Percentiles rank a stretch among this genome's conserved stretches.
Conservation (phyloP, 2,329 filamentous ascomycete species). For the Pestalotiopsis sp. region DNA sequence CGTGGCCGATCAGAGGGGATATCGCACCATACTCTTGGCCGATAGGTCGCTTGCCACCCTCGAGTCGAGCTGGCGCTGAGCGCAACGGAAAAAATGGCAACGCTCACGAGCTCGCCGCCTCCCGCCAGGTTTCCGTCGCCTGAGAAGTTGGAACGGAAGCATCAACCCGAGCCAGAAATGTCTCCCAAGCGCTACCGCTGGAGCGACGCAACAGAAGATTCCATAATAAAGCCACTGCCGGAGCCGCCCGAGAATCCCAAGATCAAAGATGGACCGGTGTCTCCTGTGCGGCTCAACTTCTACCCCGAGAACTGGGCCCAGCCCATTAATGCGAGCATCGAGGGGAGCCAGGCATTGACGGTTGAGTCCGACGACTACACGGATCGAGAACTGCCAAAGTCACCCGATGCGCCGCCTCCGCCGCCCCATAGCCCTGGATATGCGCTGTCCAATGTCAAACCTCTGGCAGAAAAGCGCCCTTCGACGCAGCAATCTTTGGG, state of each 20-base stretch:
- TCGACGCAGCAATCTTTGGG: constrained; percentile 19
- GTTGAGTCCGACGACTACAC: not conserved
- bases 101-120: constrained; percentile 30
- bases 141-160: constrained; percentile 30
- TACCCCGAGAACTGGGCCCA: constrained; percentile 55
- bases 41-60: not conserved
- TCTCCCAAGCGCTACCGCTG: constrained; percentile 38
- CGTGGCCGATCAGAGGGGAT: not conserved
- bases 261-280: constrained; percentile 55
- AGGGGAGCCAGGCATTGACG: constrained; percentile 29
- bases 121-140: constrained; percentile 29
- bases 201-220: constrained; percentile 29
- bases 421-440: constrained; percentile 38
- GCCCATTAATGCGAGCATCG: constrained; percentile 56
- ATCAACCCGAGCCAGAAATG: constrained; percentile 25
- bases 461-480: constrained; percentile 17
- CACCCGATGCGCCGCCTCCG: constrained; percentile 38
- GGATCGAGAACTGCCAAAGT: constrained; percentile 36
- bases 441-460: constrained; percentile 13
- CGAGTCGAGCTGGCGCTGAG: not conserved
- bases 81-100: constrained; percentile 26
- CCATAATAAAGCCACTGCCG: constrained; percentile 29
- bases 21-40: not conserved
- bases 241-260: constrained; percentile 39
- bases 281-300: constrained; percentile 59